Conservation (phyloP, 2,329 filamentous ascomycete species). For the Colletotrichum chlorophyti region DNA sequence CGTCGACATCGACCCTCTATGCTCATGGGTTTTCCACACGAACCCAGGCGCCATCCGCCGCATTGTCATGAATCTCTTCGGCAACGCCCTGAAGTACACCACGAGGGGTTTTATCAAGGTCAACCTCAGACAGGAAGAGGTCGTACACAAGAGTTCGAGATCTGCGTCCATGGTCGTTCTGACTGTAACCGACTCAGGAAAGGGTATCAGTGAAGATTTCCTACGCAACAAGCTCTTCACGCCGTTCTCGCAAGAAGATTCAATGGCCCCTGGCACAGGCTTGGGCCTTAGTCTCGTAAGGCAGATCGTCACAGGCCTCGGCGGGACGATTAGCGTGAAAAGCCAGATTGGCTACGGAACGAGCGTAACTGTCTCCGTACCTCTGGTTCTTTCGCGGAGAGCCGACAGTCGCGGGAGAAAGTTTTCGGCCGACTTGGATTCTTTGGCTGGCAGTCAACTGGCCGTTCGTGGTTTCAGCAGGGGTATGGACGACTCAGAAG, state of each 20-base stretch:
- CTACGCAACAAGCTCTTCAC: slow-evolving; percentile 63
- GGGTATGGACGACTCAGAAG: slow-evolving; percentile 32
- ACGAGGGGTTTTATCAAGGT: slow-evolving; percentile 50
- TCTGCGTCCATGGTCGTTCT: slow-evolving; percentile 38
- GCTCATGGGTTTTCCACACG: slow-evolving; percentile 58
- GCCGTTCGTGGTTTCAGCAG: slow-evolving; percentile 23
- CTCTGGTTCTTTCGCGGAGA: slow-evolving; percentile 36
- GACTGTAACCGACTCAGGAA: slow-evolving; percentile 66
- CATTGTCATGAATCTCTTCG: slow-evolving; percentile 62
- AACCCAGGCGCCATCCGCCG: slow-evolving; percentile 58
- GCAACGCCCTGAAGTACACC: slow-evolving; percentile 62
- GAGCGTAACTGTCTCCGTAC: slow-evolving; percentile 54
- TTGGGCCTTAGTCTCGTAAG: slow-evolving; percentile 68
- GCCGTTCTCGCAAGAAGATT: slow-evolving; percentile 67
- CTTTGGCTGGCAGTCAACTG: background rate
- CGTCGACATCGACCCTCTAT: slow-evolving; percentile 54
- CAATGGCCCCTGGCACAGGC: slow-evolving; percentile 62
- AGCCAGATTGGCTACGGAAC: slow-evolving; percentile 60
- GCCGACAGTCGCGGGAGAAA: background rate
- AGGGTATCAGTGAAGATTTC: slow-evolving; percentile 67
- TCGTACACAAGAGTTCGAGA: slow-evolving; percentile 27
- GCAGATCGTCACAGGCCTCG: slow-evolving; percentile 61
- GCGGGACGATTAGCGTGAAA: slow-evolving; percentile 62
- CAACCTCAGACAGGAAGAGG: slow-evolving; percentile 33
- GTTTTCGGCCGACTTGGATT: slow-evolving; percentile 21